phyloP scores from a whole-genome alignment of 2,329 filamentous ascomycete genomes.

The Trichoderma sp. region DNA sequence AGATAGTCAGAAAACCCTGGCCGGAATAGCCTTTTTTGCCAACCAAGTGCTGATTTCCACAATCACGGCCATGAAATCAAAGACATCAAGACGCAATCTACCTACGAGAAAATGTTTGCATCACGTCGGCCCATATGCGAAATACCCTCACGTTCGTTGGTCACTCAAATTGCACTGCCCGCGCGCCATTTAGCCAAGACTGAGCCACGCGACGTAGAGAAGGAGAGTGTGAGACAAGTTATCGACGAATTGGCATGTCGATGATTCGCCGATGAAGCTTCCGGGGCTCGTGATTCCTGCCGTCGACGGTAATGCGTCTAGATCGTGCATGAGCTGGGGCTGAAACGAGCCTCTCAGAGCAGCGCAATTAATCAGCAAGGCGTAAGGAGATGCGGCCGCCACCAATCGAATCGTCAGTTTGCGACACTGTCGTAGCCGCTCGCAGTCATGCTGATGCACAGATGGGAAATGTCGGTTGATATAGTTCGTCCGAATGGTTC shows the following conservation, averaged over 20 bases:
- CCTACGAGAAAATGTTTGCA: constrained; percentile 7
- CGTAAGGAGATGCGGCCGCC: constrained; percentile 6
- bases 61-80: background rate
- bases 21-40: background rate
- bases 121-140: constrained; percentile 3
- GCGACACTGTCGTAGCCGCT: background rate
- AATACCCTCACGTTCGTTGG: constrained; percentile 19
- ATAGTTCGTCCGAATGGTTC: background rate
- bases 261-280: constrained; percentile 11
- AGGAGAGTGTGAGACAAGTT: background rate
- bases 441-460: background rate
- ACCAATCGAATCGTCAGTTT: constrained; percentile 4
- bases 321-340: constrained; percentile 9
- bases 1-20: background rate
- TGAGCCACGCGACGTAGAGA: background rate
- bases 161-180: background rate
- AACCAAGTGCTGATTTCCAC: constrained; percentile 8
- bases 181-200: constrained; percentile 7
- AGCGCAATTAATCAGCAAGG: constrained; percentile 39
- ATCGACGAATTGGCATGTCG: background rate
- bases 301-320: background rate
- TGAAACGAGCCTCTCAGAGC: constrained; percentile 35
- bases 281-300: background rate
- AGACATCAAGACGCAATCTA: background rate
- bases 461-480: background rate